Conservation (phyloP, 2,329 filamentous ascomycete species). For the Coniochaeta ligniaria region DNA sequence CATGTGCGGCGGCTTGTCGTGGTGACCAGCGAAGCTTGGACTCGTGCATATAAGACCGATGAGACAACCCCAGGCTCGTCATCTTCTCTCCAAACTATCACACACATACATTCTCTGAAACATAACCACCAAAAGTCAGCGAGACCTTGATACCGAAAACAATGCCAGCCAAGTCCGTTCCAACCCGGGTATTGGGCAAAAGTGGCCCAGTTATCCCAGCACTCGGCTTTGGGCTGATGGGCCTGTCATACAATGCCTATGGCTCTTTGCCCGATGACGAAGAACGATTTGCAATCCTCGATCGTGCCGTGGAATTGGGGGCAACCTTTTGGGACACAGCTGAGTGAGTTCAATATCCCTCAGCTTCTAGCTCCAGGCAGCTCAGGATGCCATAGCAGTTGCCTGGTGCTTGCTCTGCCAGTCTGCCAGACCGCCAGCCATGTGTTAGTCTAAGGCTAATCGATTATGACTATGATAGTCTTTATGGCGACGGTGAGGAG, state of each 20-base stretch:
- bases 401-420: no score
- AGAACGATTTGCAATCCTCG: conserved; percentile 10
- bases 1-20: no score
- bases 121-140: background rate
- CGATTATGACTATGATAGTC: background rate
- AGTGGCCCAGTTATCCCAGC: conserved; percentile 1
- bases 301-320: conserved; percentile 11
- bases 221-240: conserved; percentile 8
- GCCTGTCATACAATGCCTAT: conserved; percentile 6
- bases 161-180: background rate
- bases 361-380: background rate
- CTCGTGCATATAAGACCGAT: no score
- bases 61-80: no score
- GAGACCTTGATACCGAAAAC: background rate
- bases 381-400: no score
- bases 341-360: background rate
- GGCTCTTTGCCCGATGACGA: conserved; percentile 9
- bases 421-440: no score
- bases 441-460: no score
- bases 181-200: background rate
- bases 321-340: conserved; percentile 11
- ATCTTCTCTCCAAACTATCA: no score
- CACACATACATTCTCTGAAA: no score
- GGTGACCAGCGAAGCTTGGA: no score
- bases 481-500: conserved; percentile 26